A percentile compares a stretch with the other conserved stretches of the same genome.
phyloP scores from a whole-genome alignment of 75 land plant species.

The Picea sitchensis region DNA sequence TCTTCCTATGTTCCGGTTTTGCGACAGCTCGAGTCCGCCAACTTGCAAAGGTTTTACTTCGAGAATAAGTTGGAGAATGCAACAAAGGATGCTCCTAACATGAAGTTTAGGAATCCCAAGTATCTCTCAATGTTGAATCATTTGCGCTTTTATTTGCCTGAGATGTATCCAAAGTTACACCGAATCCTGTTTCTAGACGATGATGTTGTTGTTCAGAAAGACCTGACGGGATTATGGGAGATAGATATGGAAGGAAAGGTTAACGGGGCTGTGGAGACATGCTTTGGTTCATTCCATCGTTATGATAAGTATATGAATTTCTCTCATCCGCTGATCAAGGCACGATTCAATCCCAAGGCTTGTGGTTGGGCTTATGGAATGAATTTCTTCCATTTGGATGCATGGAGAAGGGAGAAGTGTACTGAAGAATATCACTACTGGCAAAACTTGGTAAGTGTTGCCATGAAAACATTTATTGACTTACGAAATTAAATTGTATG shows the following conservation, averaged over 20 bases:
- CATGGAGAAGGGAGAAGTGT: conserved; percentile 75
- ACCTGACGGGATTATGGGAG: conserved; percentile 57
- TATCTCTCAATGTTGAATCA: conserved; percentile 64
- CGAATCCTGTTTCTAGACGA: conserved; percentile 62
- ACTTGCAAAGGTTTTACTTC: conserved; percentile 49
- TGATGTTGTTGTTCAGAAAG: conserved; percentile 71
- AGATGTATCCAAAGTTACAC: conserved; percentile 66
- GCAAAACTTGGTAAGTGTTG: conserved; percentile 48
- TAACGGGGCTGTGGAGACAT: conserved; percentile 72
- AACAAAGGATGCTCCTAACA: conserved; percentile 59
- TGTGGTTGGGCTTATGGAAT: conserved; percentile 83
- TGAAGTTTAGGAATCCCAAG: conserved; percentile 72
- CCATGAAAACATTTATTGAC: conserved; percentile 4
- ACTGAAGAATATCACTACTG: conserved; percentile 76
- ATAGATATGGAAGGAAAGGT: conserved; percentile 80
- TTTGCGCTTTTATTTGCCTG: conserved; percentile 59
- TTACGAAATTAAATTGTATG: background rate
- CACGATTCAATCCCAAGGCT: conserved; percentile 50
- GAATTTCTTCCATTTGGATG: conserved; percentile 71
- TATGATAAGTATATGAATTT: conserved; percentile 70
- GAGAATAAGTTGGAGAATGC: conserved; percentile 67
- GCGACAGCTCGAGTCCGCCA: conserved; percentile 65
- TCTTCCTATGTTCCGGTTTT: conserved; percentile 60
- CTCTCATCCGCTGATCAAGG: conserved; percentile 60
- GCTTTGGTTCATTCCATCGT: conserved; percentile 56